Evolutionary conservation across 257 asterid species (phyloP), one percentile per base, ranked within the genome.

Genomic region (Solanum lycopersicoides): DNA sequence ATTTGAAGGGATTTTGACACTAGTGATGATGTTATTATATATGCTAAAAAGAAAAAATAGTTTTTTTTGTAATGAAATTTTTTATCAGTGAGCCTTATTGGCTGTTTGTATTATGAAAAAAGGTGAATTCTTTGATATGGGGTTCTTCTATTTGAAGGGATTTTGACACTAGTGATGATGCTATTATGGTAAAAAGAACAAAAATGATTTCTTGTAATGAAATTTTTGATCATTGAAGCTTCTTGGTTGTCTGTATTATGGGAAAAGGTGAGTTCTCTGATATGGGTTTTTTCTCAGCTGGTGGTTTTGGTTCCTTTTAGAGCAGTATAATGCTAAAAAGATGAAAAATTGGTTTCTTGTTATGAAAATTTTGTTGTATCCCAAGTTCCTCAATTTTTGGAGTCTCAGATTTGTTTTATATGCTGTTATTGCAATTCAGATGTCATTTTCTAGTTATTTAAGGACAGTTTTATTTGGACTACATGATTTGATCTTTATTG

Each of bases 371-470:
- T 56, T 56, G 65, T 56, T 56, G 25, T 56, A 56, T 56, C 0
- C 65, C 25, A 56, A 0, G 9, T 41, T 76, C 59, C 84, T 44
- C 37, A 25, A 77, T 44, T n/a, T 44, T 77, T 4, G 66, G 84
- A 45, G 53, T 47, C 16, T 47, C 30, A 4, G 84, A 47, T 45
- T 30, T 80, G 85, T 80, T 80, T 80, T 80, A 30, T 45, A 45
- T 79, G 32, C 12, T 82, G 25, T 47, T 73, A 74, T 71, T 83
- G 86, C 74, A 88, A 87, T 93, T 59, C 39, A 12, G 86, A 59
- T 63, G 79, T 82, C 86, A 71, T 86, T 65, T 30, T 79, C 37
- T 18, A 21, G 34, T 80, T 6, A 45, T 45, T 72, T 45, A 18
- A 50, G 83, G 65, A 32, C 21, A 60, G 30, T 7, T 88, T 73